Base-by-base conservation (phyloP, 768 basidiomycete species). In the Suillus alpinus region DNA sequence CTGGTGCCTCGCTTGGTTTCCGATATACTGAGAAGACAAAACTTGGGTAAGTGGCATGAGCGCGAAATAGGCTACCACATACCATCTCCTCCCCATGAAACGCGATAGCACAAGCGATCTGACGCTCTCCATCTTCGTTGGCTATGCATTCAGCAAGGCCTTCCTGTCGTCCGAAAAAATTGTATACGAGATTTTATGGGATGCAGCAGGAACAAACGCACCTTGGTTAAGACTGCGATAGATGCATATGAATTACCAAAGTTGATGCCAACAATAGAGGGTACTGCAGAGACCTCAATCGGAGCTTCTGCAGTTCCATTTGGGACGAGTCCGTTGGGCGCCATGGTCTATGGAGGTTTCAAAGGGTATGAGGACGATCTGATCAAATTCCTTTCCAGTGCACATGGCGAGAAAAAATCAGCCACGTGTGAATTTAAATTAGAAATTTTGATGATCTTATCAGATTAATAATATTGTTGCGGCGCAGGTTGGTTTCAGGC, bases 41-140 rank as follows among this genome's bases (percentile, higher is more conserved):
- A 40, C 58, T 63, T 58, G 55, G 18, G 53, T 65, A 14, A 56
- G 49, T 0, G n/a, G 50, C 31, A 61, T 56, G 37, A 31, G 58
- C 7, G 59, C 61, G 14, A 63, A 31, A 36, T 29, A 52, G 40
- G 29, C 9, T 49, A 16, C 47, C n/a, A 81, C 89, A 67, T 69
- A 94, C 95, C 72, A 89, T 86, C 74, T 98, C 91, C 74, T 96
- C 92, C 31, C 94, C 94, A 43, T 86, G 85, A 73, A 96, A 98
- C 0, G 95, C 86, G 58, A 98, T 80, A 31, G 94, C 94, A 71
- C 92, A 94, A 0, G 94, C 94, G 68, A 99, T 98, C 78, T 99
- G 96, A 36, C 97, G 89, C 71, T 98, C 96, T 34, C 97, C 96
- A 72, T 98, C 96, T 72, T 98, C 95, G 72, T 98, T 98, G 6